Evolutionary conservation across 495 filamentous ascomycete species (phyloP), one percentile per base, ranked within the genome.

Genomic region (Penicillium angulare): DNA sequence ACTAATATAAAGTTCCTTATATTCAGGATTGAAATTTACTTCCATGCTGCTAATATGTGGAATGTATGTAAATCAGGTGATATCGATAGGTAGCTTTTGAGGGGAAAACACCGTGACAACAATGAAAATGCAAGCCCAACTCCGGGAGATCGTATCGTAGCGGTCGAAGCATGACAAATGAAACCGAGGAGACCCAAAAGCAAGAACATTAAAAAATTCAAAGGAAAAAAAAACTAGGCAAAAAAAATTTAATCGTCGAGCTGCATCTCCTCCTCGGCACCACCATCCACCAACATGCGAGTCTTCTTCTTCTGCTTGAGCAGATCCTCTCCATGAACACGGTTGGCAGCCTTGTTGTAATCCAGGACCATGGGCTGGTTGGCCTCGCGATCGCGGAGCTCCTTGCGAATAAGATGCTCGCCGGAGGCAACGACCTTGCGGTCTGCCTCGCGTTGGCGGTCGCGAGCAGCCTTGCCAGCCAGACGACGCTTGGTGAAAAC

Each of bases 401-500:
- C 73, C 67, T 73, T 75, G 62, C 69, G 71, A 31, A 77, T 70
- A 57, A 98, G 57, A 73, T 97, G 95, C 76, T 89, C 86, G 69
- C 96, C 90, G 78, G 89, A 82, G 56, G 84, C 87, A 48, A 98
- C 92, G 52, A 97, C 77, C 78, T 89, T 92, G 67, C 88, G 76
- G 72, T 96, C 86, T 45, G 78, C 77, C 62, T 84, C 87, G 66
- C 68, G 69, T 60, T 71, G 64, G 53, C 85, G 74, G 74, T 92
- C 84, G 64, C 82, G 79, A 70, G 86, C 87, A 68, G 87, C 83
- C 68, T 93, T 95, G 61, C 93, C 92, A 36, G 83, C 84, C 87
- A 97, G 87, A 50, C 95, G 84, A 53, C 86, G 84, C 81, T 88
- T 92, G 76, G 95, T 95, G 76, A 96, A 96, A 42, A 83, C 82